A percentile compares a stretch with the other conserved stretches of the same genome.
phyloP scores from a whole-genome alignment of 2,329 filamentous ascomycete species.

The Paracoccidioides brasiliensis region DNA sequence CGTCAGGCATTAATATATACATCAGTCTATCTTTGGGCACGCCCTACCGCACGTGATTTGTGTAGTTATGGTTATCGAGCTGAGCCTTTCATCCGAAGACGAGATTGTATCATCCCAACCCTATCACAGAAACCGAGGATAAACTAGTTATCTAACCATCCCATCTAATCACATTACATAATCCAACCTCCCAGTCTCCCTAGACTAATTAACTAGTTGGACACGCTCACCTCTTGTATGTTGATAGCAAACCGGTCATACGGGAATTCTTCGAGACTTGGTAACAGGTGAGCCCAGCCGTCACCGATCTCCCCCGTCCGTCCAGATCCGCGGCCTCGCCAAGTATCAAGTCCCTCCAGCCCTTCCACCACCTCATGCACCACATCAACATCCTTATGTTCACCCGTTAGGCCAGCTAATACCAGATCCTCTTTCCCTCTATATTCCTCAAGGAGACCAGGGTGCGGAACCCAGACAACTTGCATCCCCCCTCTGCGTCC shows the following conservation, averaged over 20 bases:
- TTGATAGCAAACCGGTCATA: conserved; percentile 47
- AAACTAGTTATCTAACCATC: background rate
- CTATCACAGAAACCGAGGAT: no score
- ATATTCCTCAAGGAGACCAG: conserved; percentile 62
- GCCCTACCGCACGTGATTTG: no score
- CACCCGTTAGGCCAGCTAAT: conserved; percentile 66
- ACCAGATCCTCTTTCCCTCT: conserved; percentile 65
- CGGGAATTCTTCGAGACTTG: conserved; percentile 45
- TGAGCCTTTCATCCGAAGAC: no score
- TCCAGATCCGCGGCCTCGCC: conserved; percentile 31
- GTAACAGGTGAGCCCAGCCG: conserved; percentile 44
- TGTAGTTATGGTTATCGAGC: no score
- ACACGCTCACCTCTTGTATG: conserved; percentile 6
- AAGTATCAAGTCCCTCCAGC: conserved; percentile 26
- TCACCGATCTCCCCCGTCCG: conserved; percentile 44
- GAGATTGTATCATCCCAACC: no score
- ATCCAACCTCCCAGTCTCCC: no score
- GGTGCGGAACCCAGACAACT: conserved; percentile 83
- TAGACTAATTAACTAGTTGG: background rate
- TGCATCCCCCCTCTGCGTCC: conserved; percentile 88
- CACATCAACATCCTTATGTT: conserved; percentile 45
- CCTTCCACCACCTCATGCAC: conserved; percentile 22
- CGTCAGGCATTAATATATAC: background rate
- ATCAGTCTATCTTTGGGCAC: background rate
- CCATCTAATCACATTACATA: background rate